Base-by-base conservation (phyloP, 2,329 filamentous ascomycete genomes). In the Phymatotrichopsis omnivora region DNA sequence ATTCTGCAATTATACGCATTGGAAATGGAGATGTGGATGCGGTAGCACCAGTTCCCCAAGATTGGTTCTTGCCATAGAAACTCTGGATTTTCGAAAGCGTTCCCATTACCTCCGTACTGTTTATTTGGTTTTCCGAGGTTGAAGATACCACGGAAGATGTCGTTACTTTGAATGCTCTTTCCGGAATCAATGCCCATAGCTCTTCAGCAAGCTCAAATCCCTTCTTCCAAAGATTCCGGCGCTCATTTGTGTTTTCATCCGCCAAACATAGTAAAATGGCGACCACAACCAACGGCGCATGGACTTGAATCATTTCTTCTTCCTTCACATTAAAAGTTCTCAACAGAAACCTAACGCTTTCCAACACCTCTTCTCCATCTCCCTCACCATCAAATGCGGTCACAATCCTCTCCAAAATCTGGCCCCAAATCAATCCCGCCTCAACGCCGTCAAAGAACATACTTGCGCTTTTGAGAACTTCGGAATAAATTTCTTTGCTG, bases 361-460 rank as follows among this genome's bases (percentile, higher is more conserved):
- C 73, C 42, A 95, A 68, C 51, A 81, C 79, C 72, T 73, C 45
- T 67, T 64, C 3, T 61, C 57, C 25, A 60, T 59, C n/a, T 67
- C 42, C 27, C 60, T 65, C 17, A 38, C 68, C 68, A 4, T 71
- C 65, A n/a, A 35, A 67, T 62, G 55, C 47, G 14, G 68, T 66
- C 24, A 67, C 64, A 48, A 91, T 67, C 31, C 91, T 70, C 10
- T 75, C 69, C 45, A 85, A 68, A 45, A 94, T 71, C 60, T 93
- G 85, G 36, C 81, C 79, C 69, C 93, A 98, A 35, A 98, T 94
- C 16, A 96, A 69, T 6, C 83, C 82, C 58, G 87, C 93, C 64
- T 98, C 91, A 29, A 96, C 89, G 4, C 89, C 89, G 60, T 98
- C 91, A 56, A 98, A 98, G 65, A 98, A 98, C 30, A 91, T 81